phyloP scores from a whole-genome alignment of 2,329 filamentous ascomycete species.

The Arthrobotrys pseudoclavata region DNA sequence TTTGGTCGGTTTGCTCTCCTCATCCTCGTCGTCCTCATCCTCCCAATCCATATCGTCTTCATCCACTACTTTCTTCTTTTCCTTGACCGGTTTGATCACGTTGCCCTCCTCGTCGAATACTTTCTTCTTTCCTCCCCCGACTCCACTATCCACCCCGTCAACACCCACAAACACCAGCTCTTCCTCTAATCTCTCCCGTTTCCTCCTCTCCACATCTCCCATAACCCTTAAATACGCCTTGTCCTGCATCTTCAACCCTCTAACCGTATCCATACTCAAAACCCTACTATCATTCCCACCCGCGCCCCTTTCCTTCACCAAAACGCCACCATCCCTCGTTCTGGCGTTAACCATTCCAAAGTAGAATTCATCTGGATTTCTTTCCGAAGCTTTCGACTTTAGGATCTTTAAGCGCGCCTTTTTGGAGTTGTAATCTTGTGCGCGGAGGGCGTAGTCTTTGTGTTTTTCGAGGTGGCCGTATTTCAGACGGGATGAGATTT shows the following conservation, averaged over 20 bases:
- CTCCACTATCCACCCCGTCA: slow-evolving; percentile 52
- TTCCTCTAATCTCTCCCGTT: slow-evolving; percentile 72
- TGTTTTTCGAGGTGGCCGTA: slow-evolving; percentile 91
- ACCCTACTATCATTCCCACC: slow-evolving; percentile 26
- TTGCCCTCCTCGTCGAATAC: slow-evolving; percentile 64
- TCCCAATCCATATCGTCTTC: slow-evolving; percentile 62
- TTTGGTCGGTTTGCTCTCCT: slow-evolving; percentile 74
- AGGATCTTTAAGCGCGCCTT: slow-evolving; percentile 74
- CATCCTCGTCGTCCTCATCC: slow-evolving; percentile 70
- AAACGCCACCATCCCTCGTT: slow-evolving; percentile 70
- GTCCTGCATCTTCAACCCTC: slow-evolving; percentile 78
- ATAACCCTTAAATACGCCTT: slow-evolving; percentile 75
- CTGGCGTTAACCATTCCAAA: slow-evolving; percentile 76
- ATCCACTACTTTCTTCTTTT: slow-evolving; percentile 23
- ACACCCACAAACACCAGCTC: slow-evolving; percentile 68
- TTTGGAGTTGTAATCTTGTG: slow-evolving; percentile 77
- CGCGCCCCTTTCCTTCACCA: slow-evolving; percentile 68
- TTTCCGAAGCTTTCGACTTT: slow-evolving; percentile 74
- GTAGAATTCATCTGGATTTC: slow-evolving; percentile 81
- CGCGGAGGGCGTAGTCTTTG: slow-evolving; percentile 76
- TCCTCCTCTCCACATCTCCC: slow-evolving; percentile 73
- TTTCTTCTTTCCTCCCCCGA: slow-evolving; percentile 63
- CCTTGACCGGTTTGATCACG: slow-evolving; percentile 53
- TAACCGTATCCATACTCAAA: slow-evolving; percentile 72
- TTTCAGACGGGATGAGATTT: slow-evolving; percentile 84